Evolutionary conservation across 1,139 yeast genomes (phyloP), one percentile per base, ranked within the genome.

Genomic region (Candida labiduridarum): DNA sequence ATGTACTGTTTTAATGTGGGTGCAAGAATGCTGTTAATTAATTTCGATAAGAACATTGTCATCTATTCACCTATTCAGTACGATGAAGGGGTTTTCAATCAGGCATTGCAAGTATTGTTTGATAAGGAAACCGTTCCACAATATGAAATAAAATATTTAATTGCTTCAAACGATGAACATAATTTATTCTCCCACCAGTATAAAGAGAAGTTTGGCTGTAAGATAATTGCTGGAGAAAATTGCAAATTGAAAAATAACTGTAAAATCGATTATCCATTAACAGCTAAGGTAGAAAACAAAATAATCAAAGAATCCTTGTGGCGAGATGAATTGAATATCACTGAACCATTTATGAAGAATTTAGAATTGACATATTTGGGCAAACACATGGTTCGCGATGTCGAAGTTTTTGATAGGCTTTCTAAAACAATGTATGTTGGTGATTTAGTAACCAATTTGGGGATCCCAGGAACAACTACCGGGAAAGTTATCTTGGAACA

Each of bases 21-120:
- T 19, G 82, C 78, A 18, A 67, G 87, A 48, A 72, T 78, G 75
- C 76, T 85, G 0, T 64, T 80, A 10, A 54, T 68, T 46, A 64
- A 72, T 45, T 56, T 65, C 46, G 61, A 68, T 34, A 59, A 64
- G 44, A 61, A 65, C 40, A 63, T 80, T 25, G 63, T 79, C 12
- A 74, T 83, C n/a, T 78, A 80, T 72, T 74, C 81, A 1, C 80
- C 87, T 0, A 69, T 82, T 35, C 85, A 86, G 1, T 75, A 71
- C 55, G 77, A 79, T 2, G 66, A 70, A 41, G 48, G 44, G 4
- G 62, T 58, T 8, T 61, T 50, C 40, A 44, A 40, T 12, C 43
- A 48, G 27, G 53, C 53, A 11, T 27, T 50, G 16, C 41, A 36
- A 18, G 9, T 33, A 36, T 38, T 49, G 19, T 45, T 27, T 25